Evolutionary conservation across 805 yeast species (phyloP).

Genomic region (Pichia kluyveri): DNA sequence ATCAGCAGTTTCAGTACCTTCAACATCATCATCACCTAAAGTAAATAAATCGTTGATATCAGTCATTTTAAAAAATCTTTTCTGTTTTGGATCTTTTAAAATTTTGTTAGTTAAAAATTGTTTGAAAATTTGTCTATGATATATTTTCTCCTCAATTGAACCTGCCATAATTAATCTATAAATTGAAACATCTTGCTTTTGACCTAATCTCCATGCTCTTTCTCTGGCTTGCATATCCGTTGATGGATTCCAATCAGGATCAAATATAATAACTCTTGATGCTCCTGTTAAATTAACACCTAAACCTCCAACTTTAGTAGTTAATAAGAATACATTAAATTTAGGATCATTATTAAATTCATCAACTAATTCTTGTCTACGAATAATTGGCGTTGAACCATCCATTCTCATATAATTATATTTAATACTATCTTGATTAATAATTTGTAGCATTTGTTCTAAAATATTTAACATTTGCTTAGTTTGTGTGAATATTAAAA

Average conservation of each 20-base stretch:
- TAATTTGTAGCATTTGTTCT: slow-evolving; percentile 49
- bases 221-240: slow-evolving; percentile 96
- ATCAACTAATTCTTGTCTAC: slow-evolving; percentile 75
- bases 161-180: slow-evolving; percentile 92
- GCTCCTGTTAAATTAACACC: slow-evolving; percentile 96
- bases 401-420: slow-evolving; percentile 78
- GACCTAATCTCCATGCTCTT: slow-evolving; percentile 96
- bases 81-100: slow-evolving; percentile 89
- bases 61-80: slow-evolving; percentile 84
- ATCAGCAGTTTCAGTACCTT: slow-evolving; percentile 61
- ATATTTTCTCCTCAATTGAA: slow-evolving; percentile 91
- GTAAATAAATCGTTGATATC: slow-evolving; percentile 87
- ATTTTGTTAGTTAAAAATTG: slow-evolving; percentile 90
- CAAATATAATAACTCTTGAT: slow-evolving; percentile 84
- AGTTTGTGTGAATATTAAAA: slow-evolving; percentile 85
- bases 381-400: slow-evolving; percentile 77
- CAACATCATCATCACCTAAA: slow-evolving; percentile 62
- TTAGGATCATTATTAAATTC: slow-evolving; percentile 55
- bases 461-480: slow-evolving; percentile 88
- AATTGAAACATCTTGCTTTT: slow-evolving; percentile 82
- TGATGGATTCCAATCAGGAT: slow-evolving; percentile 98
- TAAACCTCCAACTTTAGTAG: slow-evolving; percentile 93
- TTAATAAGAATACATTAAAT: slow-evolving; percentile 63
- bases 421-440: slow-evolving; percentile 18
- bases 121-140: slow-evolving; percentile 93